A percentile compares a stretch with the other conserved stretches of the same genome.
These are phyloP conservation scores for Cryptococcus wingfieldii DNA, from an alignment of 1,284 basidiomycete genomes.

Conservation along the genomic window DNA sequence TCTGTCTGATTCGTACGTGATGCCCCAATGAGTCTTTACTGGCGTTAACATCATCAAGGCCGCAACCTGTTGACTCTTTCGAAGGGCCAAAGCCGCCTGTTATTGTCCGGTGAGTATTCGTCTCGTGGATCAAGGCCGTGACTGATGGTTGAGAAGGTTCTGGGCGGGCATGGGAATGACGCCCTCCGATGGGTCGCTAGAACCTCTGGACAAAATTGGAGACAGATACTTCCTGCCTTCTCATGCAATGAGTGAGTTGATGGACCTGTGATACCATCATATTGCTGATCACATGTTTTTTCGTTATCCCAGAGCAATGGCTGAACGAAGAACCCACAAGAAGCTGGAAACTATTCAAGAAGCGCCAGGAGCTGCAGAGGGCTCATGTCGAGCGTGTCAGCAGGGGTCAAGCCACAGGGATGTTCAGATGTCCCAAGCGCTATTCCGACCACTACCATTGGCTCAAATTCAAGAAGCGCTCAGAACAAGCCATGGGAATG, in stretches of 20 bases:
- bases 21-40: background rate
- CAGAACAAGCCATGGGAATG: background rate
- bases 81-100: conserved; percentile 12
- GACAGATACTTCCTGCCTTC: too few species aligned
- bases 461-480: background rate
- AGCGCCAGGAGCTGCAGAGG: conserved; percentile 16
- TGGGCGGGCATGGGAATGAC: background rate
- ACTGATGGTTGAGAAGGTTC: background rate
- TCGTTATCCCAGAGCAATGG: conserved; percentile 16
- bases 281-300: background rate
- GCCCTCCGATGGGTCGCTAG: too few species aligned
- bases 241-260: background rate
- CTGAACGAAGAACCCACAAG: conserved; percentile 9
- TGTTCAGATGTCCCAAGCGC: background rate
- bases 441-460: background rate
- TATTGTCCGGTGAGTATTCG: conserved; percentile 13
- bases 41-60: conserved; percentile 5
- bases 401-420: background rate
- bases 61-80: conserved; percentile 17
- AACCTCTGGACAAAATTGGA: too few species aligned
- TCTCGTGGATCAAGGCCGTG: background rate
- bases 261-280: background rate
- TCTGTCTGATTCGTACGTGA: conserved; percentile 26
- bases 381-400: background rate
- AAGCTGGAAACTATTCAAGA: conserved; percentile 2